Conservation (phyloP, 164 flowering plant genomes). For the Saururus chinensis region DNA sequence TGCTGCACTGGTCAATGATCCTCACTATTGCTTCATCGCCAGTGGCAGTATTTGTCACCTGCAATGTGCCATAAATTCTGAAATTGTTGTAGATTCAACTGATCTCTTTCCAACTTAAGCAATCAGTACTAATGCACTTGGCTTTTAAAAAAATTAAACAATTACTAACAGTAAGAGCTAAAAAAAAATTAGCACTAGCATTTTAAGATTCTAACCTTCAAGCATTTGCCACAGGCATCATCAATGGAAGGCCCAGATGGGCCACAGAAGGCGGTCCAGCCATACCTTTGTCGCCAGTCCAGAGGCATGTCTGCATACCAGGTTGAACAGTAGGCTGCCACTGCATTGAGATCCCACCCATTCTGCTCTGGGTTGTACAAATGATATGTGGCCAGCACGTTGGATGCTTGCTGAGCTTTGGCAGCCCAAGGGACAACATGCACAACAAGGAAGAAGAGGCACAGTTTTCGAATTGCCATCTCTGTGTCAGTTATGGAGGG, state of each 20-base stretch:
- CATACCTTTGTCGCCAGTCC: constrained; percentile 29
- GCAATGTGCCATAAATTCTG: constrained; percentile 19
- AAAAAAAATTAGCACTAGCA: background rate
- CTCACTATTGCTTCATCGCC: constrained; percentile 44
- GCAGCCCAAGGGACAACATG: background rate
- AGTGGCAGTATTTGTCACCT: constrained; percentile 60
- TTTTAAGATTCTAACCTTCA: constrained; percentile 15
- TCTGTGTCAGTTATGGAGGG: too few species aligned
- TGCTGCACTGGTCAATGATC: constrained; percentile 69
- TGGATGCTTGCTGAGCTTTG: constrained; percentile 22
- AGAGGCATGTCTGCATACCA: constrained; percentile 40
- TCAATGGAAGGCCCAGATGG: constrained; percentile 30
- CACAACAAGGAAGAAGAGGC: too few species aligned
- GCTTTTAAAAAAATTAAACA: background rate
- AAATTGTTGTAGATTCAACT: background rate
- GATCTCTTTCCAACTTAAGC: background rate
- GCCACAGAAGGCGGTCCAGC: constrained; percentile 46
- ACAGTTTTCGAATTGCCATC: too few species aligned
- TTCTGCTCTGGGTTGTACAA: constrained; percentile 28
- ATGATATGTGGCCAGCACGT: constrained; percentile 42
- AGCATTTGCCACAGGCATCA: constrained; percentile 33
- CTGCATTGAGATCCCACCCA: constrained; percentile 33
- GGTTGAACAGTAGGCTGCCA: constrained; percentile 34
- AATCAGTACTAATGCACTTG: too few species aligned
- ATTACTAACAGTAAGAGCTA: background rate